phyloP scores from a whole-genome alignment of 768 basidiomycete genomes.

The Pluteus cervinus region DNA sequence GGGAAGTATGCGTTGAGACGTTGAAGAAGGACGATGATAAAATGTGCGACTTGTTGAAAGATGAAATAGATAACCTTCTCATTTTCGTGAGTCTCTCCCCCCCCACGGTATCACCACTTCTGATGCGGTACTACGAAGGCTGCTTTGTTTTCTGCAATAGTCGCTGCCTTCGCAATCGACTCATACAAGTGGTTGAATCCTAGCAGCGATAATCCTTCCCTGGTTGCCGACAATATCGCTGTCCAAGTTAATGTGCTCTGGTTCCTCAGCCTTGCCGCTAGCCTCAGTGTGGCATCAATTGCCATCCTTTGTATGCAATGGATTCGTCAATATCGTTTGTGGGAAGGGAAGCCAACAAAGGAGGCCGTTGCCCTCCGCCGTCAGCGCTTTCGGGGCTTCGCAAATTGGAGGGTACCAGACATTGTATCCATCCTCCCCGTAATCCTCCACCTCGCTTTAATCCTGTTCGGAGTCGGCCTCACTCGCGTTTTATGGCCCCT shows the following conservation, averaged over 20 bases:
- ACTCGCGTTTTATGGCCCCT: conserved; percentile 14
- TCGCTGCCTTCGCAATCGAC: conserved; percentile 15
- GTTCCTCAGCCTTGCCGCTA: conserved; percentile 22
- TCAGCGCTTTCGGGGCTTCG: conserved; percentile 5
- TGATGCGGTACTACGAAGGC: too few species aligned
- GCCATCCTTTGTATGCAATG: conserved; percentile 22
- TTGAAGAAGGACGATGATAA: too few species aligned
- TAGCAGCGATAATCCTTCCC: background rate
- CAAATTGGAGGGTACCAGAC: conserved; percentile 12
- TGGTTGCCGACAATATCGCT: conserved; percentile 8
- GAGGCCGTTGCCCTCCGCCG: conserved; percentile 13
- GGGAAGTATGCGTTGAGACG: too few species aligned
- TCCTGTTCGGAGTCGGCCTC: conserved; percentile 9
- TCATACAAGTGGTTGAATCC: conserved; percentile 9
- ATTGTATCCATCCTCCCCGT: conserved; percentile 23
- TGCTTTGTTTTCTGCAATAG: conserved; percentile 13
- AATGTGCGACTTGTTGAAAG: too few species aligned
- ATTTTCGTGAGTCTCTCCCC: too few species aligned
- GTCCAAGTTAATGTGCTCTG: conserved; percentile 21
- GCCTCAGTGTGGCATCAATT: conserved; percentile 18
- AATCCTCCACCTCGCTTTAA: conserved; percentile 11
- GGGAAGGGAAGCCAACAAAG: conserved; percentile 8
- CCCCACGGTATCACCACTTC: too few species aligned
- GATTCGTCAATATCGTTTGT: conserved; percentile 15
- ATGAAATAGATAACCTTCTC: too few species aligned